Percentiles rank a stretch among this genome's conserved stretches.
Evolutionary conservation across 257 asterid genomes (phyloP).

Genomic region (Salvia splendens): DNA sequence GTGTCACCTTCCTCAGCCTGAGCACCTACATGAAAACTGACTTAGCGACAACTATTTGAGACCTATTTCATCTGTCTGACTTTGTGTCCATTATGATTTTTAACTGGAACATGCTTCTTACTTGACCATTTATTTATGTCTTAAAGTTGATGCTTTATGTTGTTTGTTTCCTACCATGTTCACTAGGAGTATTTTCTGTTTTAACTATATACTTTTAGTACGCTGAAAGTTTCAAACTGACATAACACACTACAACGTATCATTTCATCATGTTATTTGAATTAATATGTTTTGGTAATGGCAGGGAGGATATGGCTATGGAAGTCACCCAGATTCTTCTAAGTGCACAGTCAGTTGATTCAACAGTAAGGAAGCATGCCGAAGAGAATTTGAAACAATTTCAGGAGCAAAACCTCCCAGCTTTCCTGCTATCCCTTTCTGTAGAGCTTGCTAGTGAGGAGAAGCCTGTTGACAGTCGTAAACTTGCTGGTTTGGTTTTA

Average conservation of each 20-base stretch:
- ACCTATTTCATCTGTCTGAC: neutral
- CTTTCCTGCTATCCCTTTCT: constrained; percentile 67
- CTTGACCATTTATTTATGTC: neutral
- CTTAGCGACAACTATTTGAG: neutral
- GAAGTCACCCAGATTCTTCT: constrained; percentile 83
- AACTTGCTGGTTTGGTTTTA: constrained; percentile 72
- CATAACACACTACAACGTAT: neutral
- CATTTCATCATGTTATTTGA: constrained; percentile 5
- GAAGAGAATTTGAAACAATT: constrained; percentile 76
- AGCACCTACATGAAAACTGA: no score
- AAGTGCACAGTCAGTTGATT: constrained; percentile 77
- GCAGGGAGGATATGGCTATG: constrained; percentile 64
- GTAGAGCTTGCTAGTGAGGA: constrained; percentile 78
- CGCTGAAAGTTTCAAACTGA: neutral
- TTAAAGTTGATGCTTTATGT: neutral
- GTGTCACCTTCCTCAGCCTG: no score
- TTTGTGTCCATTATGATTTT: neutral
- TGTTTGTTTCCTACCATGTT: neutral
- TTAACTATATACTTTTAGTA: neutral
- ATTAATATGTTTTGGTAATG: constrained; percentile 15
- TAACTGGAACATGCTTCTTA: neutral
- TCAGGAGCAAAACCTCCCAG: constrained; percentile 88
- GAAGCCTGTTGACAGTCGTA: constrained; percentile 84
- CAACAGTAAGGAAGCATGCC: constrained; percentile 69
- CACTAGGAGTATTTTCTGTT: neutral